Evolutionary conservation across 495 filamentous ascomycete genomes (phyloP), one percentile per base, ranked within the genome.

Genomic region (Neurospora africana): DNA sequence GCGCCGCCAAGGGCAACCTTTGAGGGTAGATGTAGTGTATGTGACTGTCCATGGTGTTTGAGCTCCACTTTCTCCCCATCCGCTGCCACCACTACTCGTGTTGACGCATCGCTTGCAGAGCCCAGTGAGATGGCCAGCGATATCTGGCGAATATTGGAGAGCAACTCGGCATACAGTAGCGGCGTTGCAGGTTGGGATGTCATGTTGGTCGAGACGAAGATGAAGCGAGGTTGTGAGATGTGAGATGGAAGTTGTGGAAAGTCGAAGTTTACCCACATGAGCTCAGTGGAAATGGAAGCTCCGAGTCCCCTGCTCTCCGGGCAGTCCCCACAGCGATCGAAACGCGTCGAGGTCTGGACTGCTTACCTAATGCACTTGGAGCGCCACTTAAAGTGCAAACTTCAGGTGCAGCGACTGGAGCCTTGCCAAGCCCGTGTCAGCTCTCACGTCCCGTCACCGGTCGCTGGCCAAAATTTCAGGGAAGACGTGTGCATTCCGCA

Each of bases 121-220:
- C 86, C 84, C 3, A 95, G 83, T 0, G 89, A 89, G 5, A 90
- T 88, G 72, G 89, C 90, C 23, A 97, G 82, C 5, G 91, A 92
- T 61, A 97, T 86, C 79, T 94, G 92, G 15, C 90, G 89, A 75
- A 99, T 96, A 77, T 97, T 93, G 72, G 89, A 85, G 5, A 98
- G 86, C 0, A 95, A 87, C 84, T 99, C 95, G 19, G 94, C 93
- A 78, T 98, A 94, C 23, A 97, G 83, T 5, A 61, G 53, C 15
- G 53, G 53, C 5, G 17, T 19, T 53, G 21, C 4, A 61, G 23
- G 3, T 17, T 61, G 13, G 5, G 53, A 61, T 9, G 53, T 30
- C 53, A 61, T 61, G 7, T 30, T 27, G 27, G 27, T 33, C 27
- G 53, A 33, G 27, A 53, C 10, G 10, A 15, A 10, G 44, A 53